These are phyloP conservation scores for Rhynchosporium secalis DNA, from an alignment of 2,329 filamentous ascomycete species.

Conservation along the genomic window DNA sequence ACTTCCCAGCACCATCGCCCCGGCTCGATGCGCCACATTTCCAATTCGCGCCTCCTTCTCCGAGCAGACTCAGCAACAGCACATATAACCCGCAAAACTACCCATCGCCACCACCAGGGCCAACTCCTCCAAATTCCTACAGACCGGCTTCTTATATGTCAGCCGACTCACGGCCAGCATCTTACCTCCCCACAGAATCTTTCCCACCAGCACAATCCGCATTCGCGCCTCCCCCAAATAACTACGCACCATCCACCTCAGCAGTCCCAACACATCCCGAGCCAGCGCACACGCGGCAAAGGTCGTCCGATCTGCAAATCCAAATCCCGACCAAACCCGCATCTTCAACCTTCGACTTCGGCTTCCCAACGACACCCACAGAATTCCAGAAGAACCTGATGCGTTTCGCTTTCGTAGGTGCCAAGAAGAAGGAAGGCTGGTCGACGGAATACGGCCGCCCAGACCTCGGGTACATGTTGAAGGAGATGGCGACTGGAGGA, in stretches of 20 bases:
- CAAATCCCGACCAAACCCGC: conserved; percentile 26
- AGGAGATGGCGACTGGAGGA: conserved; percentile 75
- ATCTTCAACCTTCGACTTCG: conserved; percentile 65
- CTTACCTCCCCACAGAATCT: conserved; percentile 25
- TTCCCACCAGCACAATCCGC: conserved; percentile 25
- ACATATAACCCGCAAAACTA: conserved; percentile 37
- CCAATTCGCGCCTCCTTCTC: conserved; percentile 56
- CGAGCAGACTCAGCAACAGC: conserved; percentile 38
- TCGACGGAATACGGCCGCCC: conserved; percentile 90
- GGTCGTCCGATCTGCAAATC: conserved; percentile 33
- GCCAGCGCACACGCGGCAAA: conserved; percentile 31
- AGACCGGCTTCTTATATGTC: conserved; percentile 30
- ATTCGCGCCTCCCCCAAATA: conserved; percentile 8
- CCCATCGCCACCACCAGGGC: conserved; percentile 33
- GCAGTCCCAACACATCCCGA: conserved; percentile 23
- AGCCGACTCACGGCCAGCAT: conserved; percentile 17
- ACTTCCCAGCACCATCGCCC: conserved; percentile 54
- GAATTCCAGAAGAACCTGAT: conserved; percentile 88
- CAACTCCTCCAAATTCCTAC: conserved; percentile 26
- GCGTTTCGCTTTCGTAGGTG: conserved; percentile 81
- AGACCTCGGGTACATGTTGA: conserved; percentile 82
- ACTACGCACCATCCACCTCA: conserved; percentile 14
- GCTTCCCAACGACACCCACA: conserved; percentile 80
- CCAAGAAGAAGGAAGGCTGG: conserved; percentile 77
- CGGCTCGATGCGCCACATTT: conserved; percentile 56